Evolutionary conservation across 768 basidiomycete species (phyloP).

Genomic region (Sistotremastrum niveocremeum): DNA sequence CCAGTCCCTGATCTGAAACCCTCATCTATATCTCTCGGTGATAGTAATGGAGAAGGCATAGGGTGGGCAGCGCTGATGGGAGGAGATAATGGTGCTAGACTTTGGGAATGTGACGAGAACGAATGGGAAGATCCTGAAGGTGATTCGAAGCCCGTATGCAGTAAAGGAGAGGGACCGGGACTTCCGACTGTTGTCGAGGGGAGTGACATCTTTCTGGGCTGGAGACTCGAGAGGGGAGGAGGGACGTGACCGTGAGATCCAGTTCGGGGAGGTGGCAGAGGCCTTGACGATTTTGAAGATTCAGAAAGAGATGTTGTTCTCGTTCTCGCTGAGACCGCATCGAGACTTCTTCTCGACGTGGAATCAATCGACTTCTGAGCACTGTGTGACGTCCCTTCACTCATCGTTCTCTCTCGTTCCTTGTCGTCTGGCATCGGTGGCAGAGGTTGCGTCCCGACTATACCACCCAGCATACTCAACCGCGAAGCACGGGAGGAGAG

Average conservation of each 20-base stretch:
- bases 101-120: not conserved
- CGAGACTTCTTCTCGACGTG: too few relatives aligned
- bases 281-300: not conserved
- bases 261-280: not conserved
- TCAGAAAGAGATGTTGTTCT: constrained; percentile 2
- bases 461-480: not conserved
- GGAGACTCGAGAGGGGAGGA: constrained; percentile 4
- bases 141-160: constrained; percentile 30
- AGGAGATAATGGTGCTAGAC: not conserved
- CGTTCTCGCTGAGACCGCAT: constrained; percentile 1
- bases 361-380: too few relatives aligned
- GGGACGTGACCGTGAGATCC: constrained; percentile 2
- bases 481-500: constrained; percentile 15
- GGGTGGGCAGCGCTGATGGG: not conserved
- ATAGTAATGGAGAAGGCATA: not conserved
- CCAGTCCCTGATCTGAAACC: too few relatives aligned
- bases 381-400: too few relatives aligned
- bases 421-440: constrained; percentile 11
- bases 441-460: constrained; percentile 16
- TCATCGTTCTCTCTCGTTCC: not conserved
- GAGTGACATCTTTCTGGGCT: constrained; percentile 6
- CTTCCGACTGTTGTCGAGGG: too few relatives aligned
- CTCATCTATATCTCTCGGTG: not conserved
- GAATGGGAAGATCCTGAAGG: constrained; percentile 11
- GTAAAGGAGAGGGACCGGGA: constrained; percentile 19